These are phyloP conservation scores for Cercophora samala DNA, from an alignment of 495 filamentous ascomycete genomes.

Conservation along the genomic window DNA sequence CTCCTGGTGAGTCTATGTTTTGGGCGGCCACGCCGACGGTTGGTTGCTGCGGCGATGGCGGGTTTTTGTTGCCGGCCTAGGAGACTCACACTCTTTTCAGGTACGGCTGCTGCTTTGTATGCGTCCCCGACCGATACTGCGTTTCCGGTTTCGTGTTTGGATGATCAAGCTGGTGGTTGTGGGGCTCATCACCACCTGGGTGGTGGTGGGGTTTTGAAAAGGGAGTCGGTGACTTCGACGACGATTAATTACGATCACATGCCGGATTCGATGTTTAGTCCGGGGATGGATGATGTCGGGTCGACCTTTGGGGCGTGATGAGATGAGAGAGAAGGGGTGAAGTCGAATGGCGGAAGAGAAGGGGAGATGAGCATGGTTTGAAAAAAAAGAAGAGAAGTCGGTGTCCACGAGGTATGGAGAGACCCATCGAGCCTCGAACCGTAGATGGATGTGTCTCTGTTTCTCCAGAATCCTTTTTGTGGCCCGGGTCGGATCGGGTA, in stretches of 20 bases:
- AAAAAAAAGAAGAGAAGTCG: not conserved
- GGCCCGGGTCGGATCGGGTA: not conserved
- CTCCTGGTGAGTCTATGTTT: slow-evolving; percentile 26
- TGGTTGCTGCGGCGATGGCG: not conserved
- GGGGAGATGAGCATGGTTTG: not conserved
- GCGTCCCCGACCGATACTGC: slow-evolving; percentile 22
- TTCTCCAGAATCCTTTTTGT: not conserved
- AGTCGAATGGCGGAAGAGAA: not conserved
- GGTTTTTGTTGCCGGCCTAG: not conserved
- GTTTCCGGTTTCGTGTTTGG: slow-evolving; percentile 13
- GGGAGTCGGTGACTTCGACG: slow-evolving; percentile 17
- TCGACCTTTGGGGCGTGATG: slow-evolving; percentile 19
- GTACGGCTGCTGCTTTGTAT: slow-evolving; percentile 11
- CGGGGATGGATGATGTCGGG: slow-evolving; percentile 6
- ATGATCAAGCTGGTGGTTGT: slow-evolving; percentile 9
- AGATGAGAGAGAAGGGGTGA: not conserved
- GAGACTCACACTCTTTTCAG: slow-evolving; percentile 9
- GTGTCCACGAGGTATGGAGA: too few relatives aligned
- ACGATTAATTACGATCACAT: slow-evolving; percentile 32
- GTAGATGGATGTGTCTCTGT: not conserved
- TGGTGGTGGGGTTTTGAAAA: slow-evolving; percentile 14
- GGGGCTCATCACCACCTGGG: slow-evolving; percentile 2
- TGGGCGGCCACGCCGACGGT: slow-evolving; percentile 7
- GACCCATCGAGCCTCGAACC: not conserved
- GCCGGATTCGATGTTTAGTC: slow-evolving; percentile 32